Percentiles rank a stretch among this genome's conserved stretches.
phyloP scores from a whole-genome alignment of 495 filamentous ascomycete genomes.

The Aspergillus sclerotiicarbonarius region DNA sequence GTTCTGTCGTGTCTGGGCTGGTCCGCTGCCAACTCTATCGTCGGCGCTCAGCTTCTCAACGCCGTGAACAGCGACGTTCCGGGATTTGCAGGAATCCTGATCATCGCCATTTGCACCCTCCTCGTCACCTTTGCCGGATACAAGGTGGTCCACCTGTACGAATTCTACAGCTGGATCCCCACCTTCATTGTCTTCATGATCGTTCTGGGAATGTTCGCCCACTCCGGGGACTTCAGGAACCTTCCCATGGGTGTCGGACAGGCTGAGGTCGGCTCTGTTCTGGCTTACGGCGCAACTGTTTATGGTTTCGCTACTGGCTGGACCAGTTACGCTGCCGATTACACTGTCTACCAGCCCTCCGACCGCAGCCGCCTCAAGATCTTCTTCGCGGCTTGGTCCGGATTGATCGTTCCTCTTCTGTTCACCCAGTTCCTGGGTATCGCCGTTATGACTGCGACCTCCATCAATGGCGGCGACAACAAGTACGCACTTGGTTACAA shows the following conservation, averaged over 20 bases:
- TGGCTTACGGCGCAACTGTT: conserved; percentile 72
- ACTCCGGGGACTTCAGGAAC: conserved; percentile 69
- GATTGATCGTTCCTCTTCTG: conserved; percentile 67
- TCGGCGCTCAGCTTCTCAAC: conserved; percentile 78
- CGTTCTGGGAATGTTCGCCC: conserved; percentile 68
- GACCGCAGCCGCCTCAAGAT: conserved; percentile 55
- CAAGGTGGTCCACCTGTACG: conserved; percentile 77
- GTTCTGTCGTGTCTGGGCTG: conserved; percentile 75
- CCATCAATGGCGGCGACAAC: conserved; percentile 44
- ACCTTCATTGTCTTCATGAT: conserved; percentile 76
- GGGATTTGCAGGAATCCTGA: conserved; percentile 72
- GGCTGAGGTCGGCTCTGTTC: conserved; percentile 60
- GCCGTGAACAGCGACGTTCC: conserved; percentile 70
- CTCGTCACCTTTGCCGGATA: conserved; percentile 74
- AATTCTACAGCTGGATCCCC: conserved; percentile 78
- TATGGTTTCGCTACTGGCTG: conserved; percentile 81
- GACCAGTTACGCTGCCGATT: conserved; percentile 78
- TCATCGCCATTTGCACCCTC: conserved; percentile 71
- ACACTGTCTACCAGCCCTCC: conserved; percentile 77
- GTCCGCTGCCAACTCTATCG: conserved; percentile 74
- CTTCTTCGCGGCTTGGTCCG: conserved; percentile 68
- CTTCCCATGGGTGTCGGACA: conserved; percentile 62
- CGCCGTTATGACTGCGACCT: conserved; percentile 65
- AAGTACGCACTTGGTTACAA: conserved; percentile 61
- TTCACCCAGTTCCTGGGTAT: conserved; percentile 81